Percentiles rank a stretch among this genome's conserved stretches.
phyloP scores from a whole-genome alignment of 306 rosid species.

The Argentina anserina region DNA sequence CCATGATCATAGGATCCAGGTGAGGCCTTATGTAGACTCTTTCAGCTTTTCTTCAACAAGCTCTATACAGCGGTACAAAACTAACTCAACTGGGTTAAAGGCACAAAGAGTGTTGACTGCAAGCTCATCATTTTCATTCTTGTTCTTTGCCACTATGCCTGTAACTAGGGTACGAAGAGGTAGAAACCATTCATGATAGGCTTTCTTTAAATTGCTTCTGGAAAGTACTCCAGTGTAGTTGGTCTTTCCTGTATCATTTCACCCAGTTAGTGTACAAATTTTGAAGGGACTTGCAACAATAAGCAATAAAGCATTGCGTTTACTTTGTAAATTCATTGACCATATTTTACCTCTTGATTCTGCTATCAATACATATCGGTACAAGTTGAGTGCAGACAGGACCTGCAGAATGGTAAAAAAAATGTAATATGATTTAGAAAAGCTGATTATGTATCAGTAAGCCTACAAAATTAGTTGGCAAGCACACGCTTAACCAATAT shows the following conservation, averaged over 20 bases:
- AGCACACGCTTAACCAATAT: background rate
- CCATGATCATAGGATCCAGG: background rate
- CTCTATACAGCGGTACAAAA: slow-evolving; percentile 80
- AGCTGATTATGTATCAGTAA: background rate
- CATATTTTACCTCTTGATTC: slow-evolving; percentile 61
- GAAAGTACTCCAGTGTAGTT: slow-evolving; percentile 51
- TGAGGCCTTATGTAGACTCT: slow-evolving; percentile 8
- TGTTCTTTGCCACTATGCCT: slow-evolving; percentile 34
- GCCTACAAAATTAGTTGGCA: background rate
- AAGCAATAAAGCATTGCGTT: background rate
- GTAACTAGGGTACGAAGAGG: slow-evolving; percentile 44
- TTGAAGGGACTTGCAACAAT: background rate
- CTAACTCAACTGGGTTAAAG: slow-evolving; percentile 79
- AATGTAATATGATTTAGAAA: background rate
- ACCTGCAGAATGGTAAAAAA: slow-evolving; percentile 39
- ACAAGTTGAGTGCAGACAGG: slow-evolving; percentile 80
- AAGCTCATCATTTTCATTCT: slow-evolving; percentile 30
- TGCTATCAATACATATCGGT: slow-evolving; percentile 70
- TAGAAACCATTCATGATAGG: slow-evolving; percentile 46
- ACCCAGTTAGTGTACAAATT: background rate
- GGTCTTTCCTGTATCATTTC: slow-evolving; percentile 54
- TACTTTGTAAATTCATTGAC: background rate
- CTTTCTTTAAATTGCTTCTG: slow-evolving; percentile 34
- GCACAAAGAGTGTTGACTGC: slow-evolving; percentile 49
- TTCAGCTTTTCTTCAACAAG: slow-evolving; percentile 69